Evolutionary conservation across 2,329 filamentous ascomycete genomes (phyloP).

Genomic region (Passalora sequoiae): DNA sequence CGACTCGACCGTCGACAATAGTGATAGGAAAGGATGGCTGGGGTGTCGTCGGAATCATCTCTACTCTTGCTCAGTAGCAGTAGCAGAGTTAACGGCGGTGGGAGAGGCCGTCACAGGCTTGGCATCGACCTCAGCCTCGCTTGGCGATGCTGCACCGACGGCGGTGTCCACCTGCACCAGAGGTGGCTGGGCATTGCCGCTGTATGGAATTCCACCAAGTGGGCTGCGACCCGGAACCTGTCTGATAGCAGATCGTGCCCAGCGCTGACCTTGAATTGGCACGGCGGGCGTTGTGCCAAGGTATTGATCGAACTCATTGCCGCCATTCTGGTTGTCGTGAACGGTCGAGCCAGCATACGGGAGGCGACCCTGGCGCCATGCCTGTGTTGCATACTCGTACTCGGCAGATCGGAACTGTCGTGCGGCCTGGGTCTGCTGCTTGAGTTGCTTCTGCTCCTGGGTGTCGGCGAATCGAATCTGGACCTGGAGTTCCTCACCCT

Average conservation of each 20-base stretch:
- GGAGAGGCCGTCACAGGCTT: conserved; percentile 1
- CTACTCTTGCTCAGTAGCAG: conserved; percentile 23
- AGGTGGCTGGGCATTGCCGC: conserved; percentile 23
- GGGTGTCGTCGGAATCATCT: conserved; percentile 2
- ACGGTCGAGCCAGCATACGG: conserved; percentile 24
- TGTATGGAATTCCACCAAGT: conserved; percentile 26
- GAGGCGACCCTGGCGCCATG: conserved; percentile 31
- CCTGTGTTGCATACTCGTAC: conserved; percentile 51
- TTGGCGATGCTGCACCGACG: conserved; percentile 11
- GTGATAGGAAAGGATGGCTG: conserved; percentile 15
- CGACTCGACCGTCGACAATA: conserved; percentile 22
- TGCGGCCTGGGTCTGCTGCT: conserved; percentile 90
- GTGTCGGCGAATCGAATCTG: conserved; percentile 97
- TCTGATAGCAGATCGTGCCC: conserved; percentile 31
- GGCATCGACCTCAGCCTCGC: conserved; percentile 1
- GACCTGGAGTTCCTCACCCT: conserved; percentile 71
- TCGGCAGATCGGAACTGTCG: conserved; percentile 95
- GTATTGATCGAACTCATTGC: conserved; percentile 37
- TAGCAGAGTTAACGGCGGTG: conserved; percentile 14
- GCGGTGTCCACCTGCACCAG: conserved; percentile 23
- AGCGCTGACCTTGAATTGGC: conserved; percentile 34
- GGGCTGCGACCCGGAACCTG: conserved; percentile 22
- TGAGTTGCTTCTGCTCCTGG: conserved; percentile 91
- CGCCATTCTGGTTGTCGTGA: conserved; percentile 18
- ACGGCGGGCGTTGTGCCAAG: conserved; percentile 30